These are phyloP conservation scores for Aspergillus costaricaensis DNA, from an alignment of 2,329 filamentous ascomycete genomes.

Conservation along the genomic window DNA sequence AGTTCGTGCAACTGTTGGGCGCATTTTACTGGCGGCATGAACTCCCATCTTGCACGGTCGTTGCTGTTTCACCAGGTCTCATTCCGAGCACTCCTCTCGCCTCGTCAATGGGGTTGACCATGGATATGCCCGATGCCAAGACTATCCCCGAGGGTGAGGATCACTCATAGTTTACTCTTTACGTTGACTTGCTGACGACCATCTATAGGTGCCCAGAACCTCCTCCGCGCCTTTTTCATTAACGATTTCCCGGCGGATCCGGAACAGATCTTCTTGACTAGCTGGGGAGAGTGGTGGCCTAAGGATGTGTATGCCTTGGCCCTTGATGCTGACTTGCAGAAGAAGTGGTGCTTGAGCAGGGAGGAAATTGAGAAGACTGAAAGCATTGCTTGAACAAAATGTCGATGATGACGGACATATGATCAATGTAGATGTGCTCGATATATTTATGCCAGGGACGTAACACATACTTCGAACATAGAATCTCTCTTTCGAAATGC, in stretches of 20 bases:
- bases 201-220: slow-evolving; percentile 24
- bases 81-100: not conserved
- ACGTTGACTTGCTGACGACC: too few species aligned
- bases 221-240: slow-evolving; percentile 23
- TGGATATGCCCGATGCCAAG: not conserved
- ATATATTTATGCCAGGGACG: too few species aligned
- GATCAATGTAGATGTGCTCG: too few species aligned
- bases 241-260: slow-evolving; percentile 25
- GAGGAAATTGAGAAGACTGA: slow-evolving; percentile 27
- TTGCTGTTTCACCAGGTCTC: slow-evolving; percentile 29
- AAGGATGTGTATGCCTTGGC: slow-evolving; percentile 27
- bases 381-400: not conserved
- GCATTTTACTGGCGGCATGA: slow-evolving; percentile 29
- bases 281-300: slow-evolving; percentile 34
- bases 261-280: slow-evolving; percentile 30
- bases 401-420: not conserved
- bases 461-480: too few species aligned
- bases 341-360: slow-evolving; percentile 28
- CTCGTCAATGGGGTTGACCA: not conserved
- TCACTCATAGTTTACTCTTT: not conserved
- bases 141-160: not conserved
- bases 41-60: slow-evolving; percentile 23
- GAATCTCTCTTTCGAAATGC: too few species aligned
- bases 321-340: slow-evolving; percentile 23
- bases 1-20: slow-evolving; percentile 26